Base-by-base conservation (phyloP, 176 grass and related monocot species). In the Juncus effusus region DNA sequence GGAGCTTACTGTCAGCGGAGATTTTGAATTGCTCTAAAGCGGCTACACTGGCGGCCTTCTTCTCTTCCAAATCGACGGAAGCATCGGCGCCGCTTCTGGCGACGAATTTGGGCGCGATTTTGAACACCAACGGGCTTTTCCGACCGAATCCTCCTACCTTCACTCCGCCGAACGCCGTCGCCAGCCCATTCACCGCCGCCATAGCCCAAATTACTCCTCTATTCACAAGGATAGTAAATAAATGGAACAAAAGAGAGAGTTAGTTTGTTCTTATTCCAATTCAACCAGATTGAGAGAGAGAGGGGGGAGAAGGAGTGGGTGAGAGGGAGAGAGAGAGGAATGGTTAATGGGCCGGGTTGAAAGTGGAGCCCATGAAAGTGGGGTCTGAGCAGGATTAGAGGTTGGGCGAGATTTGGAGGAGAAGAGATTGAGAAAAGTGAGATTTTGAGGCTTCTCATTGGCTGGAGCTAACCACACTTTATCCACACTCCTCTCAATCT, bases 11-110 rank as follows among this genome's bases (percentile, higher is more conserved):
- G 65, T 97, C 93, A 0, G 93, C 85, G 14, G 88, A 97, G 77
- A 97, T 97, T 79, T 97, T 97, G 85, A 97, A 97, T 80, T 89
- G 93, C 72, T 97, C 93, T 54, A 97, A 71, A 10, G 88, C 88
- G 39, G 80, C 77, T 54, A 89, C 64, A 76, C 82, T 86, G 63
- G 85, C 73, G 0, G 68, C 80, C 69, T 84, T 83, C 28, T 83
- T 65, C 56, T 44, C 76, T 12, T 87, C 82, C 5, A 77, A 50
- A 14, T 97, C 85, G 39, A 79, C 82, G 37, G 77, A 66, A 7
- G 77, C 82, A 73, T 97, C 85, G 77, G 85, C 71, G 60, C 88
- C 64, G n/a, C 68, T 63, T 72, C 68, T 56, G 38, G 56, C 57
- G 3, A 28, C 14, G 14, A 56, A 35, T 47, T 58, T 64, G 9